Percentiles rank a stretch among this genome's conserved stretches.
phyloP scores from a whole-genome alignment of 768 basidiomycete genomes.

The Pleurotus ostreatus region DNA sequence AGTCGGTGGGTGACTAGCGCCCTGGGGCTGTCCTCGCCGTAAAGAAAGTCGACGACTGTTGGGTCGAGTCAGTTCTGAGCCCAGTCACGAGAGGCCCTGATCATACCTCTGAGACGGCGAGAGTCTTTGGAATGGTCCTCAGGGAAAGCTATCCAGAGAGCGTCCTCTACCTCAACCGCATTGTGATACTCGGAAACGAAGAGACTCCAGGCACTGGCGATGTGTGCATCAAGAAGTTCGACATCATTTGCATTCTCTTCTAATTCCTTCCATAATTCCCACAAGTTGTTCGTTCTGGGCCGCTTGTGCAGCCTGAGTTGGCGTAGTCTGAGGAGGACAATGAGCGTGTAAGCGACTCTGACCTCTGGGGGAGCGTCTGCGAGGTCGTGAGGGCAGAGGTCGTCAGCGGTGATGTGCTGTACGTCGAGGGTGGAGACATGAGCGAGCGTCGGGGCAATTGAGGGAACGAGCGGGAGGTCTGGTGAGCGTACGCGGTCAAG shows the following conservation, averaged over 20 bases:
- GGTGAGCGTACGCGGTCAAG: conserved; percentile 7
- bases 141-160: conserved; percentile 45
- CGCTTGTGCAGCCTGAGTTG: conserved; percentile 20
- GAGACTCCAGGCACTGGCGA: conserved; percentile 32
- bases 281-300: conserved; percentile 17
- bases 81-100: neutral
- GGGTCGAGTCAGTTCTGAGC: neutral
- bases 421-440: conserved; percentile 18
- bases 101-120: neutral
- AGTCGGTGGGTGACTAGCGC: conserved; percentile 37
- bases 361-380: conserved; percentile 14
- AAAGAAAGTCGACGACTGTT: conserved; percentile 41
- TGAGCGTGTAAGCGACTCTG: conserved; percentile 24
- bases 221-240: conserved; percentile 27
- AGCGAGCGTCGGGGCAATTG: conserved; percentile 13
- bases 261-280: conserved; percentile 3
- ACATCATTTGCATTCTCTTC: conserved; percentile 17
- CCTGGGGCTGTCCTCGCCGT: conserved; percentile 24
- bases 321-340: conserved; percentile 31
- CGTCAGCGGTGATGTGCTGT: conserved; percentile 16
- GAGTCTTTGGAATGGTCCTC: conserved; percentile 19
- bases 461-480: conserved; percentile 9
- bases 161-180: conserved; percentile 37
- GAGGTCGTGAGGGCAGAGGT: conserved; percentile 17
- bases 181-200: conserved; percentile 39